Base-by-base conservation (phyloP, 2,329 filamentous ascomycete species). In the Hymenoscyphus fraxineus region DNA sequence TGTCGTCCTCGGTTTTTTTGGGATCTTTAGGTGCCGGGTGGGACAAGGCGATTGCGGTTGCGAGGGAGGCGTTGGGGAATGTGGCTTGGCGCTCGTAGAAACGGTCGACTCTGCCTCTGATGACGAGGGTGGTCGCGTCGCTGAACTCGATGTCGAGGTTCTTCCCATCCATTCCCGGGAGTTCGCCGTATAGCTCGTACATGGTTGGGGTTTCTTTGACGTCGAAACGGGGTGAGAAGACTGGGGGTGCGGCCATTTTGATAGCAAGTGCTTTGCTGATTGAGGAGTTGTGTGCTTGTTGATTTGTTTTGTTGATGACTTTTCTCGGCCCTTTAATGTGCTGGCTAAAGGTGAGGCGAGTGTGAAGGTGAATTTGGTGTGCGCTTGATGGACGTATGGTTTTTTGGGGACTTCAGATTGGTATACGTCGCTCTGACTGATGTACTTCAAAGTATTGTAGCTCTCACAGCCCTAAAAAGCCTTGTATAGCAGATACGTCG, bases 151-250 rank as follows among this genome's bases (percentile, higher is more conserved):
- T 90, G 74, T 83, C 80, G 73, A 95, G 80, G 73, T 93, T 81
- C 70, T 91, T 86, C 78, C 91, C 89, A 67, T 85, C 84, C 70
- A 93, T 81, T 63, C 91, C 91, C 0, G 91, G 88, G 6, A 94
- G 85, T 77, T 94, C 91, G 72, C 91, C 91, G 72, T 93, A 86
- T n/a, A 94, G 87, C 77, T 94, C 88, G 74, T 92, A 94, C 67
- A 80, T 76, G 5, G 85, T 78, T 66, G 83, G 82, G 15, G 83
- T 85, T 79, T 95, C 91, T 75, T 85, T 88, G 67, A 93, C 82
- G 72, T 94, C 91, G 74, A 94, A 94, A 77, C 87, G 89, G 63
- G 91, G 91, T 13, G n/a, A 22, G 19, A 27, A 54, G 47, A 54
- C 19, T 6, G 19, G 47, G 10, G 47, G 0, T 10, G 47, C 12